Evolutionary conservation across 768 basidiomycete species (phyloP).

Genomic region (Termitomyces sp.): DNA sequence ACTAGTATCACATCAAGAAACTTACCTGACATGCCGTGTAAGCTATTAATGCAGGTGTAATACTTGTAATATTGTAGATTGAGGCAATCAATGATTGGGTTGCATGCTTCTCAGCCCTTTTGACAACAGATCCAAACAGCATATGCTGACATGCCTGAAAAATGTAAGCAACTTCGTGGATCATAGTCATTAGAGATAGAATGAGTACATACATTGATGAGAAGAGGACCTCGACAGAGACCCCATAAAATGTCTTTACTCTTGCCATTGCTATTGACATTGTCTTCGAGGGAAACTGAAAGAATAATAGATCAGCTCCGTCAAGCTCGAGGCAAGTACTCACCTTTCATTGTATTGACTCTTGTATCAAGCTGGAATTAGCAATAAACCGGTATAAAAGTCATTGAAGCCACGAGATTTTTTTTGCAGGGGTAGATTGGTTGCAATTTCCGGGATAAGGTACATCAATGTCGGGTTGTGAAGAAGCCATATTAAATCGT

Average conservation of each 20-base stretch:
- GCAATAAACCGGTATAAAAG: neutral
- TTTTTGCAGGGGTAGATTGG: neutral
- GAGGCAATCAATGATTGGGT: too few species aligned
- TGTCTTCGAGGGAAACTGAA: neutral
- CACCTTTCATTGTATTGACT: neutral
- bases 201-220: neutral
- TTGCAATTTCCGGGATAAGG: neutral
- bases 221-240: neutral
- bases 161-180: too few species aligned
- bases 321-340: neutral
- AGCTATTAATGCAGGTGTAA: neutral
- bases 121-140: too few species aligned
- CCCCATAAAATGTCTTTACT: too few species aligned
- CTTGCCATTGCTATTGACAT: too few species aligned
- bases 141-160: too few species aligned
- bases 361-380: neutral
- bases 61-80: neutral
- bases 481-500: neutral
- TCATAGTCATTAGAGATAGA: too few species aligned
- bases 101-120: too few species aligned
- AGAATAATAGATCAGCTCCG: neutral
- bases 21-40: too few species aligned
- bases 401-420: neutral
- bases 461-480: neutral
- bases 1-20: neutral